phyloP scores from a whole-genome alignment of 129 eudicot genomes.

The Cynara cardunculus region DNA sequence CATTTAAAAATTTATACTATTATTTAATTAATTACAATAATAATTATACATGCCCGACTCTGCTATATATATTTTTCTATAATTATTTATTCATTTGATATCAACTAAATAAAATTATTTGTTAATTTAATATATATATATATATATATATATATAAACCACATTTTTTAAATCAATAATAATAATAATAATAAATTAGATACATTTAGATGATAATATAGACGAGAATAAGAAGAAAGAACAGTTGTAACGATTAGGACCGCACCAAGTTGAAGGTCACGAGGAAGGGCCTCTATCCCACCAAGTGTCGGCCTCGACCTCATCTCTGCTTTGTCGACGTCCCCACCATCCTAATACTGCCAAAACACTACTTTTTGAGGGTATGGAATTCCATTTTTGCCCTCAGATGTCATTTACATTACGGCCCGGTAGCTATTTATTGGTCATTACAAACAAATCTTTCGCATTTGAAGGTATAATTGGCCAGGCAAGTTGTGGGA shows the following conservation, averaged over 20 bases:
- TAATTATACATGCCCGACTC: background rate
- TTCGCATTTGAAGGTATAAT: background rate
- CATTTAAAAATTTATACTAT: background rate
- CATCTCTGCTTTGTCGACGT: conserved; percentile 15
- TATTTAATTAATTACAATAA: background rate
- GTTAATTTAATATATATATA: background rate
- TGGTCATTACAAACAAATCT: background rate
- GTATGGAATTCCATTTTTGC: background rate
- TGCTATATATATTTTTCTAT: background rate
- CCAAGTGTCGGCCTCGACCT: conserved; percentile 5
- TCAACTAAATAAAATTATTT: background rate
- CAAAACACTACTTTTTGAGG: conserved; percentile 21
- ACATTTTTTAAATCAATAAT: background rate
- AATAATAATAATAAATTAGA: background rate
- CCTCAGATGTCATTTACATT: background rate
- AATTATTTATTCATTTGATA: too few species aligned
- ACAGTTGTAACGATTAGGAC: conserved; percentile 5
- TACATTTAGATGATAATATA: background rate
- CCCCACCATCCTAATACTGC: conserved; percentile 16
- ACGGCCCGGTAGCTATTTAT: background rate
- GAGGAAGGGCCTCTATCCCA: background rate
- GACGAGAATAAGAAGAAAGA: background rate
- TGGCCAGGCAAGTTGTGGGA: background rate
- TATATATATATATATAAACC: background rate
- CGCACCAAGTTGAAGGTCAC: conserved; percentile 24